Conservation (phyloP, 2,329 filamentous ascomycete species). For the Xylariaceae sp. region DNA sequence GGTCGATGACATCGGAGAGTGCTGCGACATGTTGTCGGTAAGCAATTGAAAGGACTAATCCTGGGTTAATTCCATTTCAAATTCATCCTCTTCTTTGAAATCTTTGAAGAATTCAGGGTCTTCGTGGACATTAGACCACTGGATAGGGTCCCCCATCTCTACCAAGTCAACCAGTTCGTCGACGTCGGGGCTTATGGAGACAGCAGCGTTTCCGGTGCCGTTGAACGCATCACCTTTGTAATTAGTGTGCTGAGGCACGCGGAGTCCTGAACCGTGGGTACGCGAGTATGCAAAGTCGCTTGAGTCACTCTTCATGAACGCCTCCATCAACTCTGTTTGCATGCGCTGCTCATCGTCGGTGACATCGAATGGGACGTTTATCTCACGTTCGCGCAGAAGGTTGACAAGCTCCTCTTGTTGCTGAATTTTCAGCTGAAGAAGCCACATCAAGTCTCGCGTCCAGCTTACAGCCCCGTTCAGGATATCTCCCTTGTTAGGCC, state of each 20-base stretch:
- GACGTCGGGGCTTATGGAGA: constrained; percentile 50
- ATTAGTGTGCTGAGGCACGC: constrained; percentile 91
- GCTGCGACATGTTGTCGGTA: no score
- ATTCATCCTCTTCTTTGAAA: constrained; percentile 95
- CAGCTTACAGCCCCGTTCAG: constrained; percentile 95
- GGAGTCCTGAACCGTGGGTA: constrained; percentile 74
- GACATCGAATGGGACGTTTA: constrained; percentile 72
- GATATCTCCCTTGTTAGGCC: constrained; percentile 97
- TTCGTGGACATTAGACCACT: background rate
- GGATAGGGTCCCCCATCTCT: constrained; percentile 44
- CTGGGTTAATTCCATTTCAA: constrained; percentile 69
- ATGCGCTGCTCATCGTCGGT: constrained; percentile 93
- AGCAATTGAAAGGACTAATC: constrained; percentile 19
- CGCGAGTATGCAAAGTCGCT: constrained; percentile 81
- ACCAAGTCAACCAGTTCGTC: constrained; percentile 34
- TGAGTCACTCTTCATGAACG: constrained; percentile 74
- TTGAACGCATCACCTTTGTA: constrained; percentile 75
- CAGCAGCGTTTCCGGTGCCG: constrained; percentile 37
- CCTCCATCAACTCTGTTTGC: constrained; percentile 87
- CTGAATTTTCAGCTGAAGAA: constrained; percentile 82
- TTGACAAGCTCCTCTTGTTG: constrained; percentile 85
- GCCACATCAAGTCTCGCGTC: constrained; percentile 98
- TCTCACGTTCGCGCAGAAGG: constrained; percentile 66
- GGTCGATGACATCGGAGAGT: no score
- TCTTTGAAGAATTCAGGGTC: constrained; percentile 43